Base-by-base conservation (phyloP, 495 filamentous ascomycete species). In the Astrothelium subdiscretum region DNA sequence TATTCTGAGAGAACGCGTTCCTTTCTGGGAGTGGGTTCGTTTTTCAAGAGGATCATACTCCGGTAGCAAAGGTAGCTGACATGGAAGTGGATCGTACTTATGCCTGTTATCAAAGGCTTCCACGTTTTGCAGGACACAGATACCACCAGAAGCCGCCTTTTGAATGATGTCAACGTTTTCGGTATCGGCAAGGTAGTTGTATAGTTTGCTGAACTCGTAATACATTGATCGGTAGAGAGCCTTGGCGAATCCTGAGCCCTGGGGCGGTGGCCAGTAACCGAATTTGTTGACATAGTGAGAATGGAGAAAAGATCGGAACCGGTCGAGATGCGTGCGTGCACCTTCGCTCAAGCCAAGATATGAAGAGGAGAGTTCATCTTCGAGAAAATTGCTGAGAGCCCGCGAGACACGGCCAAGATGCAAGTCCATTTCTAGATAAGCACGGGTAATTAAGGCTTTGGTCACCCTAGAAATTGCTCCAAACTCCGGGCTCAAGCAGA, bases 251-350 rank as follows among this genome's bases (percentile, higher is more conserved):
- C 71, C 64, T 18, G 67, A 69, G 6, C 66, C 66, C 51, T 70
- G 71, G 3, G 71, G 69, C 3, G 86, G 86, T 1, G 86, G 86
- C 70, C 85, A 89, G 68, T 83, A 85, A 3, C 85, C 85, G 51
- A 85, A 79, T 63, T 80, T 83, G 18, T 74, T 74, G 15, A 81
- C 73, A 69, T 85, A 88, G 65, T 77, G 84, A n/a, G 72, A 71
- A 20, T 82, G 76, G 3, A 89, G 70, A 59, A 86, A 85, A 15
- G 78, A 78, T 43, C 85, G 76, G 68, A 89, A 88, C 8, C 77
- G 77, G 59, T 86, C 81, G 3, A 88, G 79, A 68, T 88, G 85
- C 11, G 76, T 69, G 62, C 78, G 72, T 24, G 78, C 78, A 6
- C 75, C 78, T 3, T 77, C 64, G n/a, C 77, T 69, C 11, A 87